phyloP scores from a whole-genome alignment of 2,329 filamentous ascomycete genomes.

The Fusarium sulawesiense region DNA sequence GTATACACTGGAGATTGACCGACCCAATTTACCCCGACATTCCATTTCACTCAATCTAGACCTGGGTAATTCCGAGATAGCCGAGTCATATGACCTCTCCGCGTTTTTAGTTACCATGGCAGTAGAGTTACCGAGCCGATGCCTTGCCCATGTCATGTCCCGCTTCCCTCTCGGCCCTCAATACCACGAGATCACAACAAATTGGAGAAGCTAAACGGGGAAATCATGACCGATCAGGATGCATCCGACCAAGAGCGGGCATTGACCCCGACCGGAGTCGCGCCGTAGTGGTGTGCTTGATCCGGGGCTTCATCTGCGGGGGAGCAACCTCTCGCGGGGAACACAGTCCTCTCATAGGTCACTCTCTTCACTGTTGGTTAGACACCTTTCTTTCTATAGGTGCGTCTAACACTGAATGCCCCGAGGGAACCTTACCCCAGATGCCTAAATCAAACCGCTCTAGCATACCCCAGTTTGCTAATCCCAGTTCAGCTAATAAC shows the following conservation, averaged over 20 bases:
- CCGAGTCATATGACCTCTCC: background rate
- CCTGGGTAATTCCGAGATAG: background rate
- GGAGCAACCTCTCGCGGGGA: conserved; percentile 11
- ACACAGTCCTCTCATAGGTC: background rate
- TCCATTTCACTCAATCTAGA: background rate
- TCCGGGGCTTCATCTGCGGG: conserved; percentile 29
- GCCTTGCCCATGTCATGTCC: background rate
- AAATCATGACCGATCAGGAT: conserved; percentile 36
- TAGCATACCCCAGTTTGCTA: conserved; percentile 5
- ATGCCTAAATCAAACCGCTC: conserved; percentile 33
- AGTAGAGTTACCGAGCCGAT: background rate
- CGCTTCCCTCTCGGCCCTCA: background rate
- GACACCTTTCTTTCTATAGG: conserved; percentile 22
- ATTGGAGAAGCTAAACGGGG: conserved; percentile 35
- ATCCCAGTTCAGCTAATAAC: conserved; percentile 1
- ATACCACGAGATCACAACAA: background rate
- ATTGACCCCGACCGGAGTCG: conserved; percentile 37
- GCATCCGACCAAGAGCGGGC: conserved; percentile 22
- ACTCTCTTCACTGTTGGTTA: background rate
- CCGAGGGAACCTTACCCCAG: conserved; percentile 32
- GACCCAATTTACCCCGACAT: background rate
- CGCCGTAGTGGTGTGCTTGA: conserved; percentile 37
- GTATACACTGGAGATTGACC: conserved; percentile 18
- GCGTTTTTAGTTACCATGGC: background rate
- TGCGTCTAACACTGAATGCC: conserved; percentile 22